These are phyloP conservation scores for Chaetomium olivaceum DNA, from an alignment of 2,329 filamentous ascomycete species.

Conservation along the genomic window DNA sequence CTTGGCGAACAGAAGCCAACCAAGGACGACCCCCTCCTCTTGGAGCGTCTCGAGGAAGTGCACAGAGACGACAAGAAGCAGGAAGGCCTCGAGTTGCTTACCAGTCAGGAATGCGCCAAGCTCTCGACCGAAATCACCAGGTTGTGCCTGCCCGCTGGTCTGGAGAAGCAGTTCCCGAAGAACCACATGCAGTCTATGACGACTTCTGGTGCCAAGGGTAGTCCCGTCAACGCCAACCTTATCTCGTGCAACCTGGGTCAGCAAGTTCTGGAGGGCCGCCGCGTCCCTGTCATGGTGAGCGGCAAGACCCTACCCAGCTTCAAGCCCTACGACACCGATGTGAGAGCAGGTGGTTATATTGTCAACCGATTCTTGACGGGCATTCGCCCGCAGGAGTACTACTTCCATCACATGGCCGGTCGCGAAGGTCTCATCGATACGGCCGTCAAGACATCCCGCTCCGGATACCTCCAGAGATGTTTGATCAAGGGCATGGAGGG, in stretches of 20 bases:
- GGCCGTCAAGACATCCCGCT: constrained; percentile 95
- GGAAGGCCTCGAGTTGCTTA: constrained; percentile 82
- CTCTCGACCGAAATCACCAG: constrained; percentile 79
- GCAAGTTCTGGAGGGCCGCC: constrained; percentile 89
- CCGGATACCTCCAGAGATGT: constrained; percentile 94
- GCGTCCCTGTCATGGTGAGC: constrained; percentile 96
- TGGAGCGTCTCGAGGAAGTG: constrained; percentile 81
- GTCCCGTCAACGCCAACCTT: constrained; percentile 88
- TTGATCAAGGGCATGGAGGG: constrained; percentile 99
- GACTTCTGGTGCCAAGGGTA: constrained; percentile 91
- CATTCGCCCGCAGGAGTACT: constrained; percentile 96
- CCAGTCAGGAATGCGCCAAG: constrained; percentile 67
- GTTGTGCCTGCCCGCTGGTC: constrained; percentile 75
- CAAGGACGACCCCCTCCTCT: constrained; percentile 69
- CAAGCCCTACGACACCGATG: constrained; percentile 83
- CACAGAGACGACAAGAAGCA: constrained; percentile 90
- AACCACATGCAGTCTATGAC: constrained; percentile 99
- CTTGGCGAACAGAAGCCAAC: constrained; percentile 64
- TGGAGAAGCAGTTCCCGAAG: constrained; percentile 89
- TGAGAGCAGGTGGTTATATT: constrained; percentile 90
- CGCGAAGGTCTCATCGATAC: constrained; percentile 98
- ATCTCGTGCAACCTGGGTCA: constrained; percentile 98
- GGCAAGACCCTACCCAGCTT: constrained; percentile 96
- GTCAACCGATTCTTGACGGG: constrained; percentile 97
- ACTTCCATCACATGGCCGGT: constrained; percentile 99